phyloP scores from a whole-genome alignment of 805 yeast genomes.

The Spathaspora girioi region DNA sequence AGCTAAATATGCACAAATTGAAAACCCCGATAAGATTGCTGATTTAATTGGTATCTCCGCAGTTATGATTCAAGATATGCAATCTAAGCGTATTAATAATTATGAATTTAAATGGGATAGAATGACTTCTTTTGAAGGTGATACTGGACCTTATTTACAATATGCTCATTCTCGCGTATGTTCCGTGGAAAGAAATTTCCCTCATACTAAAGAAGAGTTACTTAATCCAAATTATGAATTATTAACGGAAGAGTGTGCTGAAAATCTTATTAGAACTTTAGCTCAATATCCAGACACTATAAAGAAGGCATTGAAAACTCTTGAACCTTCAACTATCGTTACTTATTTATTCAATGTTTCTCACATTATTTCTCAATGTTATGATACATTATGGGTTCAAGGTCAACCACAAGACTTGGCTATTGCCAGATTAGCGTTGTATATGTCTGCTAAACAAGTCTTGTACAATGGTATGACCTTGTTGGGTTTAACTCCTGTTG shows the following conservation, averaged over 20 bases:
- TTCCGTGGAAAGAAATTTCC: conserved; percentile 87
- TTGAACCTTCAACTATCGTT: conserved; percentile 91
- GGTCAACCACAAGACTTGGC: conserved; percentile 90
- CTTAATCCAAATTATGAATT: conserved; percentile 53
- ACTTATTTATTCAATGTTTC: conserved; percentile 90
- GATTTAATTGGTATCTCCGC: conserved; percentile 96
- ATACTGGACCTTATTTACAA: conserved; percentile 97
- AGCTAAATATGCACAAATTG: conserved; percentile 87
- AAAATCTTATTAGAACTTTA: conserved; percentile 66
- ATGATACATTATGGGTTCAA: conserved; percentile 93
- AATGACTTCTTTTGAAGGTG: conserved; percentile 98
- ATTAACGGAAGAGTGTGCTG: conserved; percentile 69
- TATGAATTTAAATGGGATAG: conserved; percentile 97
- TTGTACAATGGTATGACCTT: conserved; percentile 84
- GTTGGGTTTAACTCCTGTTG: conserved; percentile 96
- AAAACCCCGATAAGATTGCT: conserved; percentile 90
- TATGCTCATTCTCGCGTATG: conserved; percentile 97
- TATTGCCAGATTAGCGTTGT: conserved; percentile 86
- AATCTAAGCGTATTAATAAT: conserved; percentile 92
- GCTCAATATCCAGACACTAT: conserved; percentile 91
- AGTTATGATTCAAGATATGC: conserved; percentile 99
- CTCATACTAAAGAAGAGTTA: conserved; percentile 37
- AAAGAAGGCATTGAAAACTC: conserved; percentile 75
- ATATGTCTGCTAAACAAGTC: conserved; percentile 85
- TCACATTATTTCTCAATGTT: conserved; percentile 94